These are phyloP conservation scores for Boletus reticulatus DNA, from an alignment of 768 basidiomycete genomes.

Conservation along the genomic window DNA sequence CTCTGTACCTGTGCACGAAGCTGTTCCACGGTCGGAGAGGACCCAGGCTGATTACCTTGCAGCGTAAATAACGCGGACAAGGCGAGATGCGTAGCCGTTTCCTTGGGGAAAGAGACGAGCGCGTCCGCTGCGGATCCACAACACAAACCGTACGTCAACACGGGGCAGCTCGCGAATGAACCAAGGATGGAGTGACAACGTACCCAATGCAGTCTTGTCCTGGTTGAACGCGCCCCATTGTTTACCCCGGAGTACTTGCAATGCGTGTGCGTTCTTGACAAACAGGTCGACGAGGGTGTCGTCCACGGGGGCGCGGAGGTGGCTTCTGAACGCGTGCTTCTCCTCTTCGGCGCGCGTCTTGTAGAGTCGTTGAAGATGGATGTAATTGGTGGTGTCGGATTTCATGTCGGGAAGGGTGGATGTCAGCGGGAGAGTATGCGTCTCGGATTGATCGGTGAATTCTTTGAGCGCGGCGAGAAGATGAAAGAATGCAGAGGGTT, in stretches of 20 bases:
- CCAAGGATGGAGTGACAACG: background rate
- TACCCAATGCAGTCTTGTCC: constrained; percentile 51
- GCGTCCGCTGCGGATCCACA: constrained; percentile 36
- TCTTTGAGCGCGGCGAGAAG: constrained; percentile 71
- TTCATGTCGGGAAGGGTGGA: constrained; percentile 95
- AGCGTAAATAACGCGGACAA: constrained; percentile 55
- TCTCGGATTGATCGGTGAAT: constrained; percentile 55
- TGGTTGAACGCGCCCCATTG: constrained; percentile 57
- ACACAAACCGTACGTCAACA: background rate
- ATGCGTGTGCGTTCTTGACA: constrained; percentile 76
- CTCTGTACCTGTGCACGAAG: constrained; percentile 51
- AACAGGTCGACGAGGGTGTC: constrained; percentile 64
- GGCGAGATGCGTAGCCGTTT: constrained; percentile 68
- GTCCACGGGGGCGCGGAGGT: constrained; percentile 44
- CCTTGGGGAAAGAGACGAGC: constrained; percentile 45
- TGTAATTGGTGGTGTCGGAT: constrained; percentile 79
- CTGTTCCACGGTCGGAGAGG: constrained; percentile 45
- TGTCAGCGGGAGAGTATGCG: constrained; percentile 75
- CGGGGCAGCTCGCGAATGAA: background rate
- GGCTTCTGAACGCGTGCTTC: constrained; percentile 52
- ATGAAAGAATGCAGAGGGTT: constrained; percentile 71
- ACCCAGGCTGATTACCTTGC: constrained; percentile 27
- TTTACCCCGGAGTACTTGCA: constrained; percentile 63
- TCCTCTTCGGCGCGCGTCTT: constrained; percentile 73
- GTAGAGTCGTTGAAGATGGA: constrained; percentile 84